A percentile compares a stretch with the other conserved stretches of the same genome.
Conservation (phyloP, 208 protist genomes). For the Acanthamoeba lenticulata region DNA sequence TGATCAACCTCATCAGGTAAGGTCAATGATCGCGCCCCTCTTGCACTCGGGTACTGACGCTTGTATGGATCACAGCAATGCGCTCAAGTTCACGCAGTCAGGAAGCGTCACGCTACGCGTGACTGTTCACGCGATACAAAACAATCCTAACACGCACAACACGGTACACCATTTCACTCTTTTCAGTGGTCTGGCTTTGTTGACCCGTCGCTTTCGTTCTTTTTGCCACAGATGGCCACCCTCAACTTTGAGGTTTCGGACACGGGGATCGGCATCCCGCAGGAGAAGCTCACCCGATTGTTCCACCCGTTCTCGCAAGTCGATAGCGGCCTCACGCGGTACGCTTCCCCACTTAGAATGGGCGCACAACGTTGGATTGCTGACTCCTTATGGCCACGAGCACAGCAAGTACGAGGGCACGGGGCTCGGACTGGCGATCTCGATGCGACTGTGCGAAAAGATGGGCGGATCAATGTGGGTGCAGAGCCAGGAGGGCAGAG, state of each 20-base stretch:
- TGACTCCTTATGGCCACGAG: neutral
- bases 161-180: neutral
- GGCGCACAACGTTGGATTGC: neutral
- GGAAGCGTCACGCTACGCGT: slow-evolving; percentile 68
- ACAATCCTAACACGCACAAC: neutral
- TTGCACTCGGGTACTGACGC: neutral
- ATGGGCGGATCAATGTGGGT: slow-evolving; percentile 66
- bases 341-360: neutral
- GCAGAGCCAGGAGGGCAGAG: slow-evolving; percentile 7
- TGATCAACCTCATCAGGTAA: slow-evolving; percentile 73
- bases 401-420: slow-evolving; percentile 71
- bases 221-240: neutral
- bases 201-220: too few relatives aligned
- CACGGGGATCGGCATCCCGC: slow-evolving; percentile 79
- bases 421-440: slow-evolving; percentile 67
- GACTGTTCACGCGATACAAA: neutral
- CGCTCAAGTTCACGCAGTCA: slow-evolving; percentile 72
- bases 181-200: neutral
- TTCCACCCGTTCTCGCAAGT: slow-evolving; percentile 74
- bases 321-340: neutral
- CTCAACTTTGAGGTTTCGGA: slow-evolving; percentile 70
- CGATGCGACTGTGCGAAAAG: slow-evolving; percentile 41
- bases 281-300: slow-evolving; percentile 49
- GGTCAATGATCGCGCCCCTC: neutral
- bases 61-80: slow-evolving; percentile 54